Base-by-base conservation (phyloP, 805 yeast species). In the Isabelozyma pseudorhagii region DNA sequence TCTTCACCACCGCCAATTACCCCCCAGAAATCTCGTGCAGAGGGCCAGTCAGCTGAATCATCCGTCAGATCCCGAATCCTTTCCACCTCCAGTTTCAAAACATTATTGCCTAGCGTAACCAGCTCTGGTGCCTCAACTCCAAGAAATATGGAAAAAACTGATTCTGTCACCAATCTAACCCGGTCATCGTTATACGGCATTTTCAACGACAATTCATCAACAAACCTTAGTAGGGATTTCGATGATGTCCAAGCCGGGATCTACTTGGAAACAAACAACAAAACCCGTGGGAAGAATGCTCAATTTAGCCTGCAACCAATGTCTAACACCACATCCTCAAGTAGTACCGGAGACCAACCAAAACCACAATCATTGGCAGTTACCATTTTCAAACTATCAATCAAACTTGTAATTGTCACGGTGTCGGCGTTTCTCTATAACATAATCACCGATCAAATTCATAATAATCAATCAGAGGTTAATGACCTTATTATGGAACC, bases 341-440 rank as follows among this genome's bases (percentile, higher is more conserved):
- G 9, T 15, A 31, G n/a, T 13, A 6, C n/a, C 36, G n/a, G 36
- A 8, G 36, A 31, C 25, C 6, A 21, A 6, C n/a, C 36, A 31
- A 31, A 31, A 31, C n/a, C 36, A 10, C 36, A 9, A 18, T 18
- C 41, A 39, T 39, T 39, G 2, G 28, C 31, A 9, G 17, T 15
- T 14, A 13, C 4, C 14, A 10, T 4, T 1, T 9, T 41, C 31
- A 21, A 21, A 5, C 18, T 27, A 11, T 4, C 17, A 5, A 1
- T n/a, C 11, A 41, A 42, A 14, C 21, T 29, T 40, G 39, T 67
- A 15, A 36, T 57, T 3, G 47, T 67, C 46, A 72, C 80, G 8
- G 49, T 66, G 4, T 71, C 78, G 28, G 87, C 89, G 9, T 77
- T 75, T 46, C 56, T 78, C 7, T 83, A 81, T 62, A 78, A 82